Conservation (phyloP, 108 stramenopile genomes). For the Pseudonitzschia delicatissima region DNA sequence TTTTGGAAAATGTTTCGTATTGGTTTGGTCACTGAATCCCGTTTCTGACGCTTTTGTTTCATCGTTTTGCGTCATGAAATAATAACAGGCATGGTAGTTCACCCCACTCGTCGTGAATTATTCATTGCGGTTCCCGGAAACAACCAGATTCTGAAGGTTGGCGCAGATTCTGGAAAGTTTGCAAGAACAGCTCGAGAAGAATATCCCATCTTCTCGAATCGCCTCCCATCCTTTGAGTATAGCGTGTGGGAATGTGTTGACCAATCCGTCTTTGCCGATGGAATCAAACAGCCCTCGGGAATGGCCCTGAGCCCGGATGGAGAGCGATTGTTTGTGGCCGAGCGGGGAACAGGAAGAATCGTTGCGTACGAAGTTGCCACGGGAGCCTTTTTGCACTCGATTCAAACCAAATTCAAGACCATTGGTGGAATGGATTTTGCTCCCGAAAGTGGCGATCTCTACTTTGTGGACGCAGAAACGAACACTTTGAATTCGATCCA, state of each 20-base stretch:
- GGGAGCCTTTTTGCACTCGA: conserved; percentile 23
- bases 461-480: conserved; percentile 38
- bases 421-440: conserved; percentile 39
- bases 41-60: too few relatives aligned
- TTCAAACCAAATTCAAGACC: conserved; percentile 29
- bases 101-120: conserved; percentile 33
- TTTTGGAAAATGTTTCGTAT: too few relatives aligned
- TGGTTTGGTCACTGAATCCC: too few relatives aligned
- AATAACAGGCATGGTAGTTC: conserved; percentile 50
- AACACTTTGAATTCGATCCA: conserved; percentile 30
- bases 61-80: conserved; percentile 3
- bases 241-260: conserved; percentile 47
- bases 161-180: conserved; percentile 35
- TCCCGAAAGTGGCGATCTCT: conserved; percentile 15
- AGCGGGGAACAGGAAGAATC: conserved; percentile 35
- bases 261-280: conserved; percentile 23
- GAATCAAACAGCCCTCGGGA: conserved; percentile 33
- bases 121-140: conserved; percentile 37
- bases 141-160: conserved; percentile 26
- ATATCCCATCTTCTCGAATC: conserved; percentile 42
- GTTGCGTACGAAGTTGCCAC: conserved; percentile 33
- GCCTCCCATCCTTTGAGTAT: conserved; percentile 47
- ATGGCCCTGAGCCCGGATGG: conserved; percentile 38
- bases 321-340: conserved; percentile 36
- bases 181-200: conserved; percentile 48